Evolutionary conservation across 1,284 basidiomycete genomes (phyloP).

Genomic region (Uromyces viciae-fabae): DNA sequence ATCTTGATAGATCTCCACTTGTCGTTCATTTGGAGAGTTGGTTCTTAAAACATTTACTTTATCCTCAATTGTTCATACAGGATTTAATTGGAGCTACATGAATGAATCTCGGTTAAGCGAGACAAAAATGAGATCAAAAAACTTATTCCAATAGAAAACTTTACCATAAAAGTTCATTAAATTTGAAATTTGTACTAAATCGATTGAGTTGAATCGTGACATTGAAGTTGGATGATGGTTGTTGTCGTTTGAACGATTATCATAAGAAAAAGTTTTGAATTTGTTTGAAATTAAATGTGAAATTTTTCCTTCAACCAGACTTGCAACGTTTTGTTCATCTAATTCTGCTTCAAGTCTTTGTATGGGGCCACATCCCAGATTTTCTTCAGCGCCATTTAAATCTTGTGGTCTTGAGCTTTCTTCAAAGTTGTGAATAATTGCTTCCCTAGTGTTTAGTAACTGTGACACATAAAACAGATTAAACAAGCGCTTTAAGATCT

Average conservation of each 20-base stretch:
- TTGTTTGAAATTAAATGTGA: neutral
- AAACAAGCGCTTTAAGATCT: too few species aligned
- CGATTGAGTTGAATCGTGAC: neutral
- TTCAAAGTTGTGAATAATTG: neutral
- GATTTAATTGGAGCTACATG: neutral
- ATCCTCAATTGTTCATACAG: neutral
- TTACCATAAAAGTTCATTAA: constrained; percentile 4
- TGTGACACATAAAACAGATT: too few species aligned
- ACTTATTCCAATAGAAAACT: neutral
- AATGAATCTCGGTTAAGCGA: neutral
- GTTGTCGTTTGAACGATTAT: too few species aligned
- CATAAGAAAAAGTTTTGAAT: neutral
- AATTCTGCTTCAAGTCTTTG: neutral
- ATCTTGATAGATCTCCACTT: too few species aligned
- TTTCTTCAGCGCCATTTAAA: neutral
- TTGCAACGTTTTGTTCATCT: neutral
- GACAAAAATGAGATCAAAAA: constrained; percentile 10
- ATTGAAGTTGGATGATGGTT: neutral
- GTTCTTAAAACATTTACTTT: neutral
- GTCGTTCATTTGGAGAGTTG: neutral
- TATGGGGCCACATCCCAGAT: neutral
- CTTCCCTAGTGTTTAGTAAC: neutral
- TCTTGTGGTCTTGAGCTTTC: neutral
- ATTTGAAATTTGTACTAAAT: neutral
- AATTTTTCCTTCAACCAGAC: neutral